Percentiles rank a stretch among this genome's conserved stretches.
phyloP scores from a whole-genome alignment of 805 yeast species.

The Metschnikowia continentalis region DNA sequence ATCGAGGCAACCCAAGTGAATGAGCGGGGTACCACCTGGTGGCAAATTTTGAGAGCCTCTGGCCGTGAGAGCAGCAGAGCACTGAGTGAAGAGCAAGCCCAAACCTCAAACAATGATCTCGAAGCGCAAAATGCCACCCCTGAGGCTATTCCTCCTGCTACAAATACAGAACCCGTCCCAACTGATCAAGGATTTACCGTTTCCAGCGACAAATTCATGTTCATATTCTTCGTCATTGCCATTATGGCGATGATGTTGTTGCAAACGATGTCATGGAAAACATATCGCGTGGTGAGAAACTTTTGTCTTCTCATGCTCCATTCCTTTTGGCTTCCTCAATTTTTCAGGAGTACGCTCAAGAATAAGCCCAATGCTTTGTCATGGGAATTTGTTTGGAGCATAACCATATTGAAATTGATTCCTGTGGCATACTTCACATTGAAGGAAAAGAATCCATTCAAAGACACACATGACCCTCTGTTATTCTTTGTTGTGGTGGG shows the following conservation, averaged over 20 bases:
- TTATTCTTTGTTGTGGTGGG: constrained; percentile 43
- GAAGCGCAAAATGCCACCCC: constrained; percentile 1
- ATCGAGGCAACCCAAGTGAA: constrained; percentile 69
- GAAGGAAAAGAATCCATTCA: constrained; percentile 53
- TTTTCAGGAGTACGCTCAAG: constrained; percentile 67
- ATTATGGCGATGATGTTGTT: constrained; percentile 49
- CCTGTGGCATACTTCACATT: constrained; percentile 66
- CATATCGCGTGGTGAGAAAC: constrained; percentile 56
- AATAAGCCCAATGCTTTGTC: constrained; percentile 61
- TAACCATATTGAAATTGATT: constrained; percentile 54
- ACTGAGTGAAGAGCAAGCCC: constrained; percentile 9
- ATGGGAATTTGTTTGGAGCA: constrained; percentile 74
- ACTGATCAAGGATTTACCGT: not conserved
- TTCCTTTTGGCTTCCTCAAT: constrained; percentile 88
- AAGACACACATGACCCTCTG: constrained; percentile 59
- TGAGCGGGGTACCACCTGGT: constrained; percentile 61
- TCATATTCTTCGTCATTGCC: constrained; percentile 25
- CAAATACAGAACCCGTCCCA: not conserved
- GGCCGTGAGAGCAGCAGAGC: constrained; percentile 18
- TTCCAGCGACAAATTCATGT: constrained; percentile 15
- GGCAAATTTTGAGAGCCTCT: constrained; percentile 63
- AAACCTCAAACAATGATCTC: constrained; percentile 21
- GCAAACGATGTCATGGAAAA: constrained; percentile 61
- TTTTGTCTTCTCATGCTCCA: constrained; percentile 47
- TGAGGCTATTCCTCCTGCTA: not conserved